Conservation (phyloP, 805 yeast genomes). For the Hemisphaericaspora nanyangensis region DNA sequence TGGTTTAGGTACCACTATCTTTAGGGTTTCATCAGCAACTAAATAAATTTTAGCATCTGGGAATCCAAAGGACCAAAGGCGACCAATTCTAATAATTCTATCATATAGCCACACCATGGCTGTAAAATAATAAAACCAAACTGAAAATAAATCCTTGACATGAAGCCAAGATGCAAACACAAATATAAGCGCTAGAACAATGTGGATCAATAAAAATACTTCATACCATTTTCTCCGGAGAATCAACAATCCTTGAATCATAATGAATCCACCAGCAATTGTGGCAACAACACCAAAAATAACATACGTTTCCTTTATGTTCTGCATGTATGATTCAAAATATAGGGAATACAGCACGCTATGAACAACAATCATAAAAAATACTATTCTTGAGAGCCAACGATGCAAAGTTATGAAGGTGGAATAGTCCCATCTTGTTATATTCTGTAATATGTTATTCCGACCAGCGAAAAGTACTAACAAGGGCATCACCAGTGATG, state of each 20-base stretch:
- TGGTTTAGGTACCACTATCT: constrained; percentile 49
- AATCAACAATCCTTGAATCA: constrained; percentile 43
- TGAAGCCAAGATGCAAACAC: constrained; percentile 49
- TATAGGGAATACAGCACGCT: constrained; percentile 15
- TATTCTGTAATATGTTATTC: constrained; percentile 34
- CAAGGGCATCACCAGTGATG: constrained; percentile 27
- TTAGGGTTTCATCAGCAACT: constrained; percentile 43
- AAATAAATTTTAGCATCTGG: constrained; percentile 45
- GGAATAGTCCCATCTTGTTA: constrained; percentile 35
- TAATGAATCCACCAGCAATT: constrained; percentile 34
- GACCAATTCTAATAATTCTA: constrained; percentile 50
- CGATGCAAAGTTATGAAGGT: constrained; percentile 26
- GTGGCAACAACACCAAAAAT: constrained; percentile 27
- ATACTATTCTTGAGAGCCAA: constrained; percentile 24
- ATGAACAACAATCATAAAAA: constrained; percentile 24
- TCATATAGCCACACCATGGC: constrained; percentile 72
- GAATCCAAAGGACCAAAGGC: constrained; percentile 59
- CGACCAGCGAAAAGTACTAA: constrained; percentile 34
- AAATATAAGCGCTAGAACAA: constrained; percentile 48
- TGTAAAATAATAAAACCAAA: constrained; percentile 44
- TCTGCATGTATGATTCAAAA: constrained; percentile 8
- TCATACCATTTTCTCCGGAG: constrained; percentile 49
- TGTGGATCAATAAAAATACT: constrained; percentile 54
- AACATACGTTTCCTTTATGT: constrained; percentile 10
- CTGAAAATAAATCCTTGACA: constrained; percentile 37